Evolutionary conservation across 2,329 filamentous ascomycete species (phyloP).

Genomic region (Xylariaceae sp.): DNA sequence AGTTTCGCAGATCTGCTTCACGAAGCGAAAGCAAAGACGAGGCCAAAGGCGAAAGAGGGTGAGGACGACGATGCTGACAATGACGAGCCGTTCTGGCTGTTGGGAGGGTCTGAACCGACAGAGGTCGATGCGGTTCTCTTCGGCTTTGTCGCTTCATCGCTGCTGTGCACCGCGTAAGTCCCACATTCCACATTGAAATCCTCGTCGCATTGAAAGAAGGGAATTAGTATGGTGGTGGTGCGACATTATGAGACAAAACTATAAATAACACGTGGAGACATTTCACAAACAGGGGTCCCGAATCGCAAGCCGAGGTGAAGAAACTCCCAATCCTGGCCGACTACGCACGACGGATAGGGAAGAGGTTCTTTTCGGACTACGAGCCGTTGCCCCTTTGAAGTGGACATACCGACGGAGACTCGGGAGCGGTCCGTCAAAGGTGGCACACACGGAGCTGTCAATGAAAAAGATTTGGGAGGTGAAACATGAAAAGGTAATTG

Average conservation of each 20-base stretch:
- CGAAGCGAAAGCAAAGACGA: conserved; percentile 22
- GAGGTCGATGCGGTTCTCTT: conserved; percentile 54
- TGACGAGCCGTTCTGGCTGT: conserved; percentile 48
- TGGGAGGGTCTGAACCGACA: conserved; percentile 47
- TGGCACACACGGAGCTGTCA: too few species aligned
- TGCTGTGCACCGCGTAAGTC: conserved; percentile 52
- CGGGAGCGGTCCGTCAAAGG: too few species aligned
- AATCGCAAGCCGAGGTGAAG: conserved; percentile 39
- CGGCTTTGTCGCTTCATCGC: conserved; percentile 49
- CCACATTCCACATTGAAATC: background rate
- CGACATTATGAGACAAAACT: background rate
- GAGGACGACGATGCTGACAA: background rate
- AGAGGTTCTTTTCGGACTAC: conserved; percentile 54
- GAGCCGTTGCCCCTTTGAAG: conserved; percentile 29
- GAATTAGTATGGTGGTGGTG: background rate
- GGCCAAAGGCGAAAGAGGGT: background rate
- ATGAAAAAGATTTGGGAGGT: too few species aligned
- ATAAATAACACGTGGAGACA: conserved; percentile 14
- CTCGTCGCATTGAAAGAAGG: background rate
- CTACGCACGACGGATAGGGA: conserved; percentile 52
- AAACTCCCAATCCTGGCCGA: conserved; percentile 45
- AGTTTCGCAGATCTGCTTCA: conserved; percentile 41
- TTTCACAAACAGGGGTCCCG: conserved; percentile 37
- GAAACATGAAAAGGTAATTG: too few species aligned
- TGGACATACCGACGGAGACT: too few species aligned